Evolutionary conservation across 306 rosid genomes (phyloP), one percentile per base, ranked within the genome.

Genomic region (Cajanus cajan): DNA sequence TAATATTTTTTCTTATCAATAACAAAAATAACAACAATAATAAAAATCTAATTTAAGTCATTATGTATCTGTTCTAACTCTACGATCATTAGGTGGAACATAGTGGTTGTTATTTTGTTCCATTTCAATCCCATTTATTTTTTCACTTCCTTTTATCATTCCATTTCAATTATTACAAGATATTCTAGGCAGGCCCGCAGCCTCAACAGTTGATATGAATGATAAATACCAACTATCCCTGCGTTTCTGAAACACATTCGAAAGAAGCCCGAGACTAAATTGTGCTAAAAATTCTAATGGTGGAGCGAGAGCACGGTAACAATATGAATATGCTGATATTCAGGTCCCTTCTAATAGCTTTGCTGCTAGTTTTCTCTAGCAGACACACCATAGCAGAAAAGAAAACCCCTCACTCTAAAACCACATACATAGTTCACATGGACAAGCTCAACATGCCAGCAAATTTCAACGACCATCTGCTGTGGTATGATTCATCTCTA

Each of bases 371-470:
- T 22, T 45, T 82, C 68, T 64, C 31, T 62, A 8, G 73, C 76
- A 74, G 73, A 55, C 39, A 39, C 63, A 78, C 71, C 43, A 71
- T 36, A 12, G 92, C 90, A 80, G 89, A 76, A 33, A 85, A 81
- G 68, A 67, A 78, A 70, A 80, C 86, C 55, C 80, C 67, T 40
- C 76, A 82, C 24, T 15, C 73, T 33, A 92, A 90, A 71, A 82
- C 40, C 68, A 94, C 97, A 62, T 94, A 87, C 80, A 87, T 94
- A 82, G 48, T 94, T 76, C 97, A 87, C 86, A 90, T 90, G 98
- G 98, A 92, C 87, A 87, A 79, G 84, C 54, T 88, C 69, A 79
- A 43, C 78, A 94, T 90, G 97, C 97, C 98, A 9, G 54, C 72
- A 71, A 87, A 70, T 41, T 94, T 89, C 78, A 70, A 73, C 6